A percentile compares a stretch with the other conserved stretches of the same genome.
phyloP scores from a whole-genome alignment of 2,329 filamentous ascomycete species.

The Penicillium sumatraense region DNA sequence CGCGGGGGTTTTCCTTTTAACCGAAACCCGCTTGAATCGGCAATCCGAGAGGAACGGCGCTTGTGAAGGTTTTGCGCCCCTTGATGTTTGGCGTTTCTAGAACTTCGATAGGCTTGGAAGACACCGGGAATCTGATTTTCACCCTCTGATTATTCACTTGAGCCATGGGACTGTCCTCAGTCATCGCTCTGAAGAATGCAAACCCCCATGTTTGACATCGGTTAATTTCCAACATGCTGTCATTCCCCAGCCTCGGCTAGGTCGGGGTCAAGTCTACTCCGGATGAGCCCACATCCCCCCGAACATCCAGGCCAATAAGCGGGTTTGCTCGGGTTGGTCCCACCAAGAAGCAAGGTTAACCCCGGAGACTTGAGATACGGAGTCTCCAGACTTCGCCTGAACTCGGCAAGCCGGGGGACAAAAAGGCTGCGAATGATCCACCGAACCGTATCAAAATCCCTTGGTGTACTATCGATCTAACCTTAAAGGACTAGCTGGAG shows the following conservation, averaged over 20 bases:
- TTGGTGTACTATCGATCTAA: not conserved
- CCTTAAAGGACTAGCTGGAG: too few relatives aligned
- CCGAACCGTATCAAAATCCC: not conserved
- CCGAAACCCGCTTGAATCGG: not conserved
- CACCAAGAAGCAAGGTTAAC: not conserved
- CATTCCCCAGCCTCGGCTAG: conserved; percentile 2
- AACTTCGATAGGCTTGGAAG: not conserved
- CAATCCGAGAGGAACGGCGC: conserved; percentile 1
- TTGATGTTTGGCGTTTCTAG: not conserved
- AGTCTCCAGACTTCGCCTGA: conserved; percentile 1
- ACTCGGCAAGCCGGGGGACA: conserved; percentile 1
- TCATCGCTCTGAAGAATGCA: not conserved
- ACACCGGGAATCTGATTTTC: not conserved
- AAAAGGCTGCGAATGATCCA: not conserved
- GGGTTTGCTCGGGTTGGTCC: not conserved
- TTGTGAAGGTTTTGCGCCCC: not conserved
- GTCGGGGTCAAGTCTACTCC: conserved; percentile 1
- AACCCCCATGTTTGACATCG: not conserved
- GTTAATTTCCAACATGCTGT: not conserved
- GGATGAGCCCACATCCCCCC: not conserved
- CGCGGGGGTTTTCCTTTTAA: conserved; percentile 3
- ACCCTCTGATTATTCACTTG: too few relatives aligned
- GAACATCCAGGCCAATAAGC: not conserved
- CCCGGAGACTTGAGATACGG: not conserved
- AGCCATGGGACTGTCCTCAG: not conserved